Percentiles rank a stretch among this genome's conserved stretches.
Conservation (phyloP, 2,329 filamentous ascomycete species). For the Fusarium sterilihyphosum region DNA sequence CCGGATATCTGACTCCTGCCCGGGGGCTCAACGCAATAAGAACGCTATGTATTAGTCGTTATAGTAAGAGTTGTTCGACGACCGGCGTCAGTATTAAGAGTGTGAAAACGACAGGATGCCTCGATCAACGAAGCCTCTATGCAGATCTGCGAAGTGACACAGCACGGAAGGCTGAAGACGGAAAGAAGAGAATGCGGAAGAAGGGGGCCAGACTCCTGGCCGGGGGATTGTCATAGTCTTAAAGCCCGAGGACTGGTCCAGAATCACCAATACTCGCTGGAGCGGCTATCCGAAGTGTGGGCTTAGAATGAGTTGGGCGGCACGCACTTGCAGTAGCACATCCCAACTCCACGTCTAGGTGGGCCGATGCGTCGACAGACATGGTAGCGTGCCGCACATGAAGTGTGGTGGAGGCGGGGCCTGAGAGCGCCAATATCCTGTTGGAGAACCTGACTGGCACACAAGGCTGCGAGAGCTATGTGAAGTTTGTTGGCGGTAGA, state of each 20-base stretch:
- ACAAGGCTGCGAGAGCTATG: conserved; percentile 29
- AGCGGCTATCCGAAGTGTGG: conserved; percentile 42
- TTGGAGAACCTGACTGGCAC: conserved; percentile 38
- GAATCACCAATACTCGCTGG: conserved; percentile 23
- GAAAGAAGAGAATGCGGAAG: conserved; percentile 50
- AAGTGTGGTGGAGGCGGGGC: conserved; percentile 25
- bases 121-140: conserved; percentile 56
- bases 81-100: conserved; percentile 48
- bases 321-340: conserved; percentile 41
- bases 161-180: conserved; percentile 44
- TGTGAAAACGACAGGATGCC: conserved; percentile 53
- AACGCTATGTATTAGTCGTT: conserved; percentile 37
- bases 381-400: conserved; percentile 20
- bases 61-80: conserved; percentile 45
- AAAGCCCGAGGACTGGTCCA: conserved; percentile 36
- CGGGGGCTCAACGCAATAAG: conserved; percentile 25
- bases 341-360: conserved; percentile 32
- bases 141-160: conserved; percentile 42
- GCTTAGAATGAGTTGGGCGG: conserved; percentile 27
- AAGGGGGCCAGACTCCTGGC: conserved; percentile 43
- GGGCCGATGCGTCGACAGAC: conserved; percentile 39
- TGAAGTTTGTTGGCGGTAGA: conserved; percentile 33
- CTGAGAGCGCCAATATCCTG: conserved; percentile 31
- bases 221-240: conserved; percentile 43
- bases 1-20: conserved; percentile 42